These are phyloP conservation scores for Apiospora koreana DNA, from an alignment of 2,329 filamentous ascomycete genomes.

Conservation along the genomic window DNA sequence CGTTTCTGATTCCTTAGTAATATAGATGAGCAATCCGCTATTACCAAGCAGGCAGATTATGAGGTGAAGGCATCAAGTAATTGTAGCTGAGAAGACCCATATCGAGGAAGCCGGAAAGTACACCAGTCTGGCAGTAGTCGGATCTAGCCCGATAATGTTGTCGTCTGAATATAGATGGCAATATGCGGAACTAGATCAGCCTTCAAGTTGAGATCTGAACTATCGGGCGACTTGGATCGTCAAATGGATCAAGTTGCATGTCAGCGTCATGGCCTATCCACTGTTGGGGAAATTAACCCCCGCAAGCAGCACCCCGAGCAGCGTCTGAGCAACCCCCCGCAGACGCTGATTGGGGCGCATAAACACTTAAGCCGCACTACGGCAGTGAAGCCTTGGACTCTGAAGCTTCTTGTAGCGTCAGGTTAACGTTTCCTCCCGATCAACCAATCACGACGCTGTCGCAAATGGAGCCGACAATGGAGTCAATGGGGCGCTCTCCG, in stretches of 20 bases:
- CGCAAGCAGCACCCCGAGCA: neutral
- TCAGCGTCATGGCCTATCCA: neutral
- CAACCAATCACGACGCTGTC: neutral
- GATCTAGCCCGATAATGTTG: neutral
- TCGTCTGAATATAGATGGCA: neutral
- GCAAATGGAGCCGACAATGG: neutral
- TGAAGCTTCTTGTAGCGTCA: neutral
- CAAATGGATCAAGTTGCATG: neutral
- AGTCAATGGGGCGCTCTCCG: neutral
- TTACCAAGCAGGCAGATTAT: too few species aligned
- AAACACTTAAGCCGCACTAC: neutral
- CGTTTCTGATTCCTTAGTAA: too few species aligned
- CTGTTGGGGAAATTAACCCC: neutral
- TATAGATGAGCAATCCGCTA: neutral
- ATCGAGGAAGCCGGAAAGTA: neutral
- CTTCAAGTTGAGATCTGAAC: constrained; percentile 12
- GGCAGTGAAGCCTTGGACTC: neutral
- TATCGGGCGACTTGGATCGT: neutral
- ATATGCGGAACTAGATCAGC: neutral
- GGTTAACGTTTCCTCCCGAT: neutral
- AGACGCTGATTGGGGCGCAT: neutral
- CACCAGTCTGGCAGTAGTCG: neutral
- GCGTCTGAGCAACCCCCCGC: neutral
- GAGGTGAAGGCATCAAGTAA: too few species aligned
- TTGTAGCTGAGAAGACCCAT: neutral